Evolutionary conservation across 2,329 filamentous ascomycete genomes (phyloP).

Genomic region (Blastomyces parvus): DNA sequence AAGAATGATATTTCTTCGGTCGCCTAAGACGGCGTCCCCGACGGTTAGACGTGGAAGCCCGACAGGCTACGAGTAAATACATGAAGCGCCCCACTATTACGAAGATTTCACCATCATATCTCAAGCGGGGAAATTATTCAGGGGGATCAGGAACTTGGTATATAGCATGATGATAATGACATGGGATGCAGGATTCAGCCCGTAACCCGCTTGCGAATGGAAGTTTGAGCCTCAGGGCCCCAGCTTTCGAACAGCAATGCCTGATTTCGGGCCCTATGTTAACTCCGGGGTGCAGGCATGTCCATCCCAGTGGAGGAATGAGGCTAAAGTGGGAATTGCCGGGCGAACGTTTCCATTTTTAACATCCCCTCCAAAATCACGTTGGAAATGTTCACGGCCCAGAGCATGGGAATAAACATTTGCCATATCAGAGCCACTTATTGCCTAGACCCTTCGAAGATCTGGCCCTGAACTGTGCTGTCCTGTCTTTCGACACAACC

Average conservation of each 20-base stretch:
- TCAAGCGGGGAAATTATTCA: not conserved
- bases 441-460: not conserved
- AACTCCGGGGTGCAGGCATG: not conserved
- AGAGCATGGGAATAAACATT: not conserved
- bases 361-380: not conserved
- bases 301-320: not conserved
- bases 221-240: not conserved
- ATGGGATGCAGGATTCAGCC: not conserved
- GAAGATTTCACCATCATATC: not conserved
- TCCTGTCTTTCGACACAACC: not conserved
- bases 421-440: not conserved
- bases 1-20: not conserved
- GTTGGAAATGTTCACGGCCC: not conserved
- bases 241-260: not conserved
- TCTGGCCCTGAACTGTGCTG: not conserved
- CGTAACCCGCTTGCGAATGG: not conserved
- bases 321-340: not conserved
- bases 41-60: not conserved
- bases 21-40: not conserved
- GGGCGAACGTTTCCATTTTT: not conserved
- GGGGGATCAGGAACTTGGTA: not conserved
- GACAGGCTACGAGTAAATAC: not conserved
- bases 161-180: not conserved
- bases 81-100: not conserved
- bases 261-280: not conserved